phyloP scores from a whole-genome alignment of 306 rosid species.

The Inga oerstediana region DNA sequence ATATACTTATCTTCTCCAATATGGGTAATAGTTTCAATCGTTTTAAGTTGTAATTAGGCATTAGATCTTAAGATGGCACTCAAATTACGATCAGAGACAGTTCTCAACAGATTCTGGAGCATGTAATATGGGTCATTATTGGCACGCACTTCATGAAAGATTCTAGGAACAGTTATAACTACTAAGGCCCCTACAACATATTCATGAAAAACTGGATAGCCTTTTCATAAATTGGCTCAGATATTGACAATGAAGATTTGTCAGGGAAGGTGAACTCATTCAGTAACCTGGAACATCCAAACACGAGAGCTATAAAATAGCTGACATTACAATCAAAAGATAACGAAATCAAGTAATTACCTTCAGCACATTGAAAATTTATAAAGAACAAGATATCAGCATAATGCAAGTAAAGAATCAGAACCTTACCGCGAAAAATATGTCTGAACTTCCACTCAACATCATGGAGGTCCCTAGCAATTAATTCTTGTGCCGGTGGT shows the following conservation, averaged over 20 bases:
- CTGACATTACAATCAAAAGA: not conserved
- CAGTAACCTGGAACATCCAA: not conserved
- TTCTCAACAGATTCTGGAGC: not conserved
- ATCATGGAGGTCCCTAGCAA: constrained; percentile 94
- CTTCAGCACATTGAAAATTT: not conserved
- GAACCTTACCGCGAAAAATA: constrained; percentile 73
- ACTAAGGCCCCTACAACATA: not conserved
- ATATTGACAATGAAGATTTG: not conserved
- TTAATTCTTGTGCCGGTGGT: constrained; percentile 92
- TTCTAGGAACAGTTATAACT: not conserved
- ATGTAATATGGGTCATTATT: not conserved
- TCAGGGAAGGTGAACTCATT: not conserved
- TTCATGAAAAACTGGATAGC: not conserved
- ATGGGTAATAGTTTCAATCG: not conserved
- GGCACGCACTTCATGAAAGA: not conserved
- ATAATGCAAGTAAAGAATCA: not conserved
- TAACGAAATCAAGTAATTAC: not conserved
- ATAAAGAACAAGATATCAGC: constrained; percentile 15
- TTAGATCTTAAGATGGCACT: not conserved
- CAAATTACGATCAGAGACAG: not conserved
- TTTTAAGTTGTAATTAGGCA: not conserved
- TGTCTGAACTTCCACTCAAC: constrained; percentile 94
- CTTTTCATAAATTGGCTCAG: not conserved
- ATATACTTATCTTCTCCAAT: not conserved
- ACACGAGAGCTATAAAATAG: not conserved